Evolutionary conservation across 495 filamentous ascomycete genomes (phyloP).

Genomic region (Oidiodendron maius): DNA sequence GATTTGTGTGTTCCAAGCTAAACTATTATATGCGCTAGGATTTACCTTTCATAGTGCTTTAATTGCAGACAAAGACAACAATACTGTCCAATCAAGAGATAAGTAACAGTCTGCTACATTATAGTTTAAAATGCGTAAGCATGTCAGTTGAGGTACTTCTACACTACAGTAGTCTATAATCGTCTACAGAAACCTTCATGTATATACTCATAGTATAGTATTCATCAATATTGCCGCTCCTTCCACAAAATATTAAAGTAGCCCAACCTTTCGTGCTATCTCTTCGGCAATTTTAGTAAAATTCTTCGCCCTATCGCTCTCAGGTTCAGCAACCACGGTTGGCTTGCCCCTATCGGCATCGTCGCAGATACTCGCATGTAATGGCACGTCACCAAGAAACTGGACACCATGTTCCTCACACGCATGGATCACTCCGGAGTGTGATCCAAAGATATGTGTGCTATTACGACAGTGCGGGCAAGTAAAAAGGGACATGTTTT

Average conservation of each 20-base stretch:
- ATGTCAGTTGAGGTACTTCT: no score
- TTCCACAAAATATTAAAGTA: no score
- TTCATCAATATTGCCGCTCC: no score
- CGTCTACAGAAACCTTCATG: no score
- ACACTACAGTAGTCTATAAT: no score
- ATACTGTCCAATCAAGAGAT: no score
- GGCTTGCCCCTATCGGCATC: conserved; percentile 87
- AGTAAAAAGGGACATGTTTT: conserved; percentile 87
- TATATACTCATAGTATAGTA: no score
- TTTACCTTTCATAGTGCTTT: no score
- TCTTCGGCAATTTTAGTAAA: conserved; percentile 66
- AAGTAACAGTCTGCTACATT: no score
- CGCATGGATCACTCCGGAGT: conserved; percentile 43
- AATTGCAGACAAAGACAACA: no score
- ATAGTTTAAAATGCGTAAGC: no score
- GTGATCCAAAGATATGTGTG: conserved; percentile 66
- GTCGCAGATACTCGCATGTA: conserved; percentile 79
- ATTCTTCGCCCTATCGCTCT: conserved; percentile 60
- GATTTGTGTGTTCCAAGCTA: conserved; percentile 9
- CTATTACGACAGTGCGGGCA: conserved; percentile 71
- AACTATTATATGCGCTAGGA: conserved; percentile 13
- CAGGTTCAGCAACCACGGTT: conserved; percentile 81
- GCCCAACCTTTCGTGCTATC: conserved; percentile 34
- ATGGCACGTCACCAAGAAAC: conserved; percentile 82
- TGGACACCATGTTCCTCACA: conserved; percentile 63